These are phyloP conservation scores for Claviceps humidiphila DNA, from an alignment of 2,329 filamentous ascomycete species.

Conservation along the genomic window DNA sequence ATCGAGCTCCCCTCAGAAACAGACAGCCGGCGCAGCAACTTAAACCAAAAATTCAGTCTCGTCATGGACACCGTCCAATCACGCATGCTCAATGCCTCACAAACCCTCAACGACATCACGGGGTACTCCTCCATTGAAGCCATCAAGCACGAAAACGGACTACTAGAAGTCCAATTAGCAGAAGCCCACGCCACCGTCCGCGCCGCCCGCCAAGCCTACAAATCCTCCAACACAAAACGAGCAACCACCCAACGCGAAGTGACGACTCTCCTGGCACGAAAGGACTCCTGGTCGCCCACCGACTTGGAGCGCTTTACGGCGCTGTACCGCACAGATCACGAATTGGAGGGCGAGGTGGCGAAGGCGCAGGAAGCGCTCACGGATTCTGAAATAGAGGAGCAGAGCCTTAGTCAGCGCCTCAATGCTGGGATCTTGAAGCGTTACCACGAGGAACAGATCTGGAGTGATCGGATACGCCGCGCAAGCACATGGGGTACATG, in stretches of 20 bases:
- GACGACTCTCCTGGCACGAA: constrained; percentile 82
- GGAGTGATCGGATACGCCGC: constrained; percentile 91
- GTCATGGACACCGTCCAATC: constrained; percentile 85
- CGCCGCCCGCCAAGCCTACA: constrained; percentile 60
- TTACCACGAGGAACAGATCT: constrained; percentile 98
- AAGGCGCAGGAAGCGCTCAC: constrained; percentile 59
- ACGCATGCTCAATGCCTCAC: constrained; percentile 71
- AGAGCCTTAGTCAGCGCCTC: constrained; percentile 61
- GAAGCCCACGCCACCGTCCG: constrained; percentile 53
- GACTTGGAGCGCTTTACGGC: constrained; percentile 92
- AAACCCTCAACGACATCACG: constrained; percentile 85
- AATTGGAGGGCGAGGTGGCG: constrained; percentile 74
- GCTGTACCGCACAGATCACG: constrained; percentile 83
- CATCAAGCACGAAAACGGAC: constrained; percentile 65
- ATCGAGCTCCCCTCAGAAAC: constrained; percentile 19
- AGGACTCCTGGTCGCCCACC: constrained; percentile 75
- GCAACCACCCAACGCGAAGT: constrained; percentile 91
- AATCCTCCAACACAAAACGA: constrained; percentile 69
- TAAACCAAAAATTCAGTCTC: constrained; percentile 21
- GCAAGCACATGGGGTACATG: constrained; percentile 98
- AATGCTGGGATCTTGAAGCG: constrained; percentile 75
- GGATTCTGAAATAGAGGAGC: constrained; percentile 64
- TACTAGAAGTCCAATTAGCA: constrained; percentile 46
- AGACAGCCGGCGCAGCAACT: constrained; percentile 19
- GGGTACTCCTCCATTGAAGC: constrained; percentile 86